These are phyloP conservation scores for Sporothrix pseudoabietina DNA, from an alignment of 2,329 filamentous ascomycete genomes.

Conservation along the genomic window DNA sequence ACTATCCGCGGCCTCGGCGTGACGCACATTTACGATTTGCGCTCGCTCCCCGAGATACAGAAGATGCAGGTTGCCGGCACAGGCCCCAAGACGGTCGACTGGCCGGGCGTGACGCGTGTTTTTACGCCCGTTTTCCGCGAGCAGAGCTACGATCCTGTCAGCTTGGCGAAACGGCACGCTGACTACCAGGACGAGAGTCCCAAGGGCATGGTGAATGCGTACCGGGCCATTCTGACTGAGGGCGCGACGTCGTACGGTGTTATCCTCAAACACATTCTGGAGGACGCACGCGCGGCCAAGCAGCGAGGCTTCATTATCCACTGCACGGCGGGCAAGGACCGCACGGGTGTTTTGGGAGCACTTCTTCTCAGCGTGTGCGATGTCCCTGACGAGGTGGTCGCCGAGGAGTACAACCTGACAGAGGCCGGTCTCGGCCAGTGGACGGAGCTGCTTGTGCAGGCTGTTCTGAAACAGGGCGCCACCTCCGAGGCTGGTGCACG, in stretches of 20 bases:
- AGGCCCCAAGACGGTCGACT: constrained; percentile 43
- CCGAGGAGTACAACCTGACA: constrained; percentile 69
- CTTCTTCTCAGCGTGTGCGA: constrained; percentile 66
- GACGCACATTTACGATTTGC: constrained; percentile 67
- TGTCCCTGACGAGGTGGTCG: constrained; percentile 60
- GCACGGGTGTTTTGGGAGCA: constrained; percentile 71
- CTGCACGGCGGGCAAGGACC: constrained; percentile 77
- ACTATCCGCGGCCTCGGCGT: constrained; percentile 61
- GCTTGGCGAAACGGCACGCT: constrained; percentile 61
- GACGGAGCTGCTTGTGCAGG: constrained; percentile 53
- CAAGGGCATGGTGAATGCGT: constrained; percentile 43
- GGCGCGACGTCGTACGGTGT: constrained; percentile 47
- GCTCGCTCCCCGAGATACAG: constrained; percentile 62
- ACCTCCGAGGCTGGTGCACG: constrained; percentile 49
- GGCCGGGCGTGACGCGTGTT: constrained; percentile 56
- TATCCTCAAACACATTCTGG: constrained; percentile 54
- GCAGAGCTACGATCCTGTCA: constrained; percentile 63
- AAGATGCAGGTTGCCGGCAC: constrained; percentile 43
- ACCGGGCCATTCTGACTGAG: constrained; percentile 58
- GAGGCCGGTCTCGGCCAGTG: constrained; percentile 61
- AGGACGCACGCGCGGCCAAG: constrained; percentile 30
- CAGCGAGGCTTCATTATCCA: constrained; percentile 50
- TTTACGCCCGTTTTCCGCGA: constrained; percentile 68
- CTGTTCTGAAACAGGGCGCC: constrained; percentile 54
- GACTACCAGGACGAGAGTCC: constrained; percentile 60